These are phyloP conservation scores for Gymnopus androsaceus DNA, from an alignment of 1,284 basidiomycete genomes.

Conservation along the genomic window DNA sequence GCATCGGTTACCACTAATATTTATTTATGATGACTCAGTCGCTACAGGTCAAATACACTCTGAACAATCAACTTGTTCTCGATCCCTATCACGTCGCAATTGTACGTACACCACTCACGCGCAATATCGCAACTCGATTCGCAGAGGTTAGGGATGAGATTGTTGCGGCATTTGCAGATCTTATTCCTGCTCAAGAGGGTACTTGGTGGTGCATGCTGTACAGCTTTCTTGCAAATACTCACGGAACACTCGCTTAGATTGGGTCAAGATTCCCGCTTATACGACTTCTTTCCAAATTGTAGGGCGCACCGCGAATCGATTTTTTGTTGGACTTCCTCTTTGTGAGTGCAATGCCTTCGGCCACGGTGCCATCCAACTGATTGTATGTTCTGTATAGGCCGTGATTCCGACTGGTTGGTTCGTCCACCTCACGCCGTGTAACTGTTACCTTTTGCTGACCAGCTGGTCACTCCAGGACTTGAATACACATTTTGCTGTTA, in stretches of 20 bases:
- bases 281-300: constrained; percentile 22
- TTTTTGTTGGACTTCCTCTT: constrained; percentile 37
- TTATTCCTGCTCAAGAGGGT: constrained; percentile 11
- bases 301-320: constrained; percentile 30
- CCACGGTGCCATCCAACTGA: background rate
- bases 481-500: too few relatives aligned
- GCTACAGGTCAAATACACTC: constrained; percentile 12
- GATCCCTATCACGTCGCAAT: constrained; percentile 18
- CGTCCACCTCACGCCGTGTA: too few relatives aligned
- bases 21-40: constrained; percentile 3
- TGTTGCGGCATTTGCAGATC: constrained; percentile 21
- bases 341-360: constrained; percentile 26
- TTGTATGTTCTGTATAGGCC: background rate
- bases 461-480: too few relatives aligned
- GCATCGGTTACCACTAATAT: too few relatives aligned
- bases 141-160: constrained; percentile 41
- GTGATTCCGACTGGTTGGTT: too few relatives aligned
- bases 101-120: constrained; percentile 34
- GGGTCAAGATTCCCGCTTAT: constrained; percentile 27
- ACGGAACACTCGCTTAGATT: constrained; percentile 24
- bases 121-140: constrained; percentile 37
- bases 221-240: background rate
- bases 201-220: background rate
- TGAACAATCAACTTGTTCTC: constrained; percentile 18
- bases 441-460: too few relatives aligned